Evolutionary conservation across 2,329 filamentous ascomycete species (phyloP).

Genomic region (Aspergillus japonicus): DNA sequence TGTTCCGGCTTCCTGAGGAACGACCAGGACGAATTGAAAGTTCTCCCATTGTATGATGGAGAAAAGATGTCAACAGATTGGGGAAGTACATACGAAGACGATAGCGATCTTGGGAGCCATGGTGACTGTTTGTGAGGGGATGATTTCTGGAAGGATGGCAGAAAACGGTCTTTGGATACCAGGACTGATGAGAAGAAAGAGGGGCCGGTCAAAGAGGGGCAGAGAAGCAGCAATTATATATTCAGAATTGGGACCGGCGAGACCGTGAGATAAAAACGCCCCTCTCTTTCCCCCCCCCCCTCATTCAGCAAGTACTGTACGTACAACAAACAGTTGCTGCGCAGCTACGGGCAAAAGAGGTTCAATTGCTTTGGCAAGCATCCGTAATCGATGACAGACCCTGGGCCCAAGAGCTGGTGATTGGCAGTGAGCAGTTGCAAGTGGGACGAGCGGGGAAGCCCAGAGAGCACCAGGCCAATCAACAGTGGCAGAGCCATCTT

Average conservation of each 20-base stretch:
- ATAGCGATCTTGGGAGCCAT: constrained; percentile 94
- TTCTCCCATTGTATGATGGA: not conserved
- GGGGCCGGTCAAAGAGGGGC: not conserved
- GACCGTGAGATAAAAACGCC: too few relatives aligned
- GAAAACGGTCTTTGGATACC: not conserved
- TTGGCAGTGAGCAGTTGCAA: not conserved
- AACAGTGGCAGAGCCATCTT: constrained; percentile 19
- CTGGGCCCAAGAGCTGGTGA: not conserved
- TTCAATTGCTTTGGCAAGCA: constrained; percentile 4
- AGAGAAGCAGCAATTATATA: not conserved
- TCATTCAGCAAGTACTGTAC: too few relatives aligned
- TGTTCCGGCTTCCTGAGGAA: not conserved
- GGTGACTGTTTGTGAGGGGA: constrained; percentile 34
- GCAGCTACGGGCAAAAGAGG: too few relatives aligned
- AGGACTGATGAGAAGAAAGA: not conserved
- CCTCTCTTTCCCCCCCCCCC: too few relatives aligned
- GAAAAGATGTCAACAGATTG: not conserved
- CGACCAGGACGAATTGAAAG: not conserved
- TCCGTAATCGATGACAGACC: constrained; percentile 9
- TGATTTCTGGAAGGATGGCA: constrained; percentile 2
- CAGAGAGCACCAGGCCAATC: constrained; percentile 1
- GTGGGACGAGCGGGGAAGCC: not conserved
- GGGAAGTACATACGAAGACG: constrained; percentile 66
- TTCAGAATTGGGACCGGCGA: not conserved
- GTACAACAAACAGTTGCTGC: too few relatives aligned